Evolutionary conservation across 768 basidiomycete species (phyloP).

Genomic region (Jaapia argillacea): DNA sequence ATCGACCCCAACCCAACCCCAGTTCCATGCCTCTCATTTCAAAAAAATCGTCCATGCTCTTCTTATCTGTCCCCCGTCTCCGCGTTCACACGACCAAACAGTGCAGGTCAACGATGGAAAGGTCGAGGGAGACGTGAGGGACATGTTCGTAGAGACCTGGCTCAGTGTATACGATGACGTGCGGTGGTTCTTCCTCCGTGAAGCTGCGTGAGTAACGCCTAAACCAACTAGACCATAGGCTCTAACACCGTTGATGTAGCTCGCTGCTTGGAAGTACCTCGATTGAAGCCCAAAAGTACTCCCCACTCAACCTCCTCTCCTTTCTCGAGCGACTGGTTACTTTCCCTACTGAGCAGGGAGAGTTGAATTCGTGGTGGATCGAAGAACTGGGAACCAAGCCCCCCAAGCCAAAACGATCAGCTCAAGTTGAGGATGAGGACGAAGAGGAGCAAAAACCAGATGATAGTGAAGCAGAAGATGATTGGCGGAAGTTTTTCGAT

Average conservation of each 20-base stretch:
- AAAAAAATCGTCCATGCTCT: conserved; percentile 51
- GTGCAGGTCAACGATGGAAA: conserved; percentile 19
- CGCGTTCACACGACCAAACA: conserved; percentile 12
- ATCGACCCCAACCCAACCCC: conserved; percentile 32
- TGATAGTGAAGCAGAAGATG: conserved; percentile 24
- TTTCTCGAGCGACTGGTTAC: conserved; percentile 59
- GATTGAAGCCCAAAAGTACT: conserved; percentile 17
- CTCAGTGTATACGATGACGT: conserved; percentile 74
- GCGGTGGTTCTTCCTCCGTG: conserved; percentile 83
- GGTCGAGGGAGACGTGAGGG: conserved; percentile 49
- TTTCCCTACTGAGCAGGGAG: conserved; percentile 61
- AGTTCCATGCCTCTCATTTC: conserved; percentile 63
- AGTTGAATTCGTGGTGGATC: conserved; percentile 76
- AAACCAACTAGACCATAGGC: no score
- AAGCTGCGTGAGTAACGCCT: conserved; percentile 46
- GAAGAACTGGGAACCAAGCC: conserved; percentile 53
- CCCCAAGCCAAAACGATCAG: conserved; percentile 29
- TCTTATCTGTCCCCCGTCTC: conserved; percentile 49
- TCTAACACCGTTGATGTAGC: no score
- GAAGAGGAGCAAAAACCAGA: conserved; percentile 24
- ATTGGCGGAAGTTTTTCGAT: conserved; percentile 85
- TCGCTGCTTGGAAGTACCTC: no score
- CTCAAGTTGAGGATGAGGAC: conserved; percentile 13
- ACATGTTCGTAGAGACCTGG: conserved; percentile 61
- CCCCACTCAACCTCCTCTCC: conserved; percentile 44